A percentile compares a stretch with the other conserved stretches of the same genome.
Conservation (phyloP, 1,139 yeast species). For the Blastobotrys persicus region DNA sequence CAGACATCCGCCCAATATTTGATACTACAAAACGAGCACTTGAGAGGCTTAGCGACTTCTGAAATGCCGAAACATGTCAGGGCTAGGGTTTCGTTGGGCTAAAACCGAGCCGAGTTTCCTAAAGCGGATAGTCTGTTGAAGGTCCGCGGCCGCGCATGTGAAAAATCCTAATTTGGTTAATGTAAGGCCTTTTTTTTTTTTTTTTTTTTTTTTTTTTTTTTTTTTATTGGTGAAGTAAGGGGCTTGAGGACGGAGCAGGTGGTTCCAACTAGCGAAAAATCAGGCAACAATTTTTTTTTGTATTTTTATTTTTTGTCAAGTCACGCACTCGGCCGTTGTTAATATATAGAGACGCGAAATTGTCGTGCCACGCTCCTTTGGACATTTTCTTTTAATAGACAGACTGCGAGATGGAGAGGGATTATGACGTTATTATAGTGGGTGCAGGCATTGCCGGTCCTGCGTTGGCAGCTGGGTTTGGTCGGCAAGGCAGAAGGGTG, state of each 20-base stretch:
- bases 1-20: no score
- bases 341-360: no score
- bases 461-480: slow-evolving; percentile 83
- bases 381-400: background rate
- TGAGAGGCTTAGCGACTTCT: no score
- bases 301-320: no score
- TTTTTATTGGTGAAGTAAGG: background rate
- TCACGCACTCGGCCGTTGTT: no score
- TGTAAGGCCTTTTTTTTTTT: background rate
- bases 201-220: no score
- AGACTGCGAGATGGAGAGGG: slow-evolving; percentile 12
- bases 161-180: background rate
- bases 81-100: no score
- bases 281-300: background rate
- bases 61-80: no score
- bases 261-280: background rate
- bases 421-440: slow-evolving; percentile 63
- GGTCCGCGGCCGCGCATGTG: background rate
- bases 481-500: slow-evolving; percentile 82
- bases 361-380: background rate
- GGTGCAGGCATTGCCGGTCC: slow-evolving; percentile 99
- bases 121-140: background rate
- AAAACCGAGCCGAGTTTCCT: no score
- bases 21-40: no score
- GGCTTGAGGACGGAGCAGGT: background rate